phyloP scores from a whole-genome alignment of 2,329 filamentous ascomycete species.

The Alternaria solani region DNA sequence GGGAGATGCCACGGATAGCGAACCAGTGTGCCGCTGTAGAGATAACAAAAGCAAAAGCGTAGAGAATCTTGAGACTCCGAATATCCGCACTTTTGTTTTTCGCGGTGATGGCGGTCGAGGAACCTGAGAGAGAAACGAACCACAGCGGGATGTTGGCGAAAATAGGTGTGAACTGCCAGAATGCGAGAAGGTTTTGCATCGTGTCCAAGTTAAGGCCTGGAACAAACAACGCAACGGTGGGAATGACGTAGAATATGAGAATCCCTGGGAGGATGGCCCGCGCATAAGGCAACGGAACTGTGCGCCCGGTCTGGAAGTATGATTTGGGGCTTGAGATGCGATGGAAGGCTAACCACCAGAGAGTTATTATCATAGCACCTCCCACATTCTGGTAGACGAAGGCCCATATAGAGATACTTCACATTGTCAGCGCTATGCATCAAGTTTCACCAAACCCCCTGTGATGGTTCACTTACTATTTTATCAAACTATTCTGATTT shows the following conservation, averaged over 20 bases:
- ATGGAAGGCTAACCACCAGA: conserved; percentile 25
- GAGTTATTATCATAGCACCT: conserved; percentile 17
- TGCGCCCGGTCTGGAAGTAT: conserved; percentile 25
- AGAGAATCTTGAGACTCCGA: conserved; percentile 19
- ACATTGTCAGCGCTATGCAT: background rate
- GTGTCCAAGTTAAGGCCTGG: conserved; percentile 6
- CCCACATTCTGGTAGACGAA: conserved; percentile 28
- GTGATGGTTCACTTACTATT: conserved; percentile 19
- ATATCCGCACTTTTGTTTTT: conserved; percentile 21
- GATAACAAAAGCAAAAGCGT: conserved; percentile 15
- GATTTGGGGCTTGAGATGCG: conserved; percentile 16
- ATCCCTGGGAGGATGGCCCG: conserved; percentile 20
- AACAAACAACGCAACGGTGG: conserved; percentile 21
- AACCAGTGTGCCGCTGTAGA: conserved; percentile 18
- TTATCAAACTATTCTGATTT: conserved; percentile 25
- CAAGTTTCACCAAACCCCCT: background rate
- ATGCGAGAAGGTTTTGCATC: conserved; percentile 19
- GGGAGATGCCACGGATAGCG: conserved; percentile 18
- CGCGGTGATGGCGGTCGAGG: conserved; percentile 1
- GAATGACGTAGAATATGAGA: conserved; percentile 20
- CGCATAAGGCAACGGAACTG: conserved; percentile 23
- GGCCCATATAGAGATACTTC: conserved; percentile 18
- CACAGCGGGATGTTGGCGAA: conserved; percentile 26
- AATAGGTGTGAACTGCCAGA: conserved; percentile 26
- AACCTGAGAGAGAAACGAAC: conserved; percentile 19